These are phyloP conservation scores for Cladophialophora bantiana DNA, from an alignment of 2,329 filamentous ascomycete species.

Conservation along the genomic window DNA sequence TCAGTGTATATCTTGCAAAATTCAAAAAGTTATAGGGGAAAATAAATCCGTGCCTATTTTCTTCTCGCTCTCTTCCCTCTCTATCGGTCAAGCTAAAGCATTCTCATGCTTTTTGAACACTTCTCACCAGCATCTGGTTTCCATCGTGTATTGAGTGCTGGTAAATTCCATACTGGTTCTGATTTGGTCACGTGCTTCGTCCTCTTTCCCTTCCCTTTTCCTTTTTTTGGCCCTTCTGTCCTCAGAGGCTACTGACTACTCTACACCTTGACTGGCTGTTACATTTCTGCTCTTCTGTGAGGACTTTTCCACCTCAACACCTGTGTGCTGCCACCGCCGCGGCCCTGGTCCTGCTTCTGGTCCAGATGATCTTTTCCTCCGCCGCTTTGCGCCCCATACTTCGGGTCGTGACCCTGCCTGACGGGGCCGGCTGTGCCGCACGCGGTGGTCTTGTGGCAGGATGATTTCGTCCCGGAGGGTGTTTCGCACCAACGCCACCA, in stretches of 20 bases:
- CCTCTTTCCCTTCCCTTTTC: no score
- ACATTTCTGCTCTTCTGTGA: neutral
- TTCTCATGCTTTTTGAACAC: no score
- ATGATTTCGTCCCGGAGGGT: neutral
- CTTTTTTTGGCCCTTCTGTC: no score
- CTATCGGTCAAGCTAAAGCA: no score
- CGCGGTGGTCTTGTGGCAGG: neutral
- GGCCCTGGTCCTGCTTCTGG: neutral
- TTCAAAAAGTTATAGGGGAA: no score
- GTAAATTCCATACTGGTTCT: no score
- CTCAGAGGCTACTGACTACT: neutral
- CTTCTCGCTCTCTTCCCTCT: no score
- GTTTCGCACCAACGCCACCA: neutral
- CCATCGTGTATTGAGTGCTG: no score
- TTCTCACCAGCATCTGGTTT: no score
- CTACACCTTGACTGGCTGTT: neutral
- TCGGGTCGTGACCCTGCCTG: slow-evolving; percentile 8
- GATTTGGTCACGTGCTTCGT: no score
- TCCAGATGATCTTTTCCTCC: neutral
- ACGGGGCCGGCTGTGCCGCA: neutral
- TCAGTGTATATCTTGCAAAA: no score
- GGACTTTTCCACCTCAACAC: neutral
- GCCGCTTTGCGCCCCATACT: slow-evolving; percentile 6
- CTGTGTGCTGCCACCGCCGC: neutral
- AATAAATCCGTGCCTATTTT: no score